Conservation (phyloP, 176 grass and related monocot genomes). For the Musa troglodytarum region DNA sequence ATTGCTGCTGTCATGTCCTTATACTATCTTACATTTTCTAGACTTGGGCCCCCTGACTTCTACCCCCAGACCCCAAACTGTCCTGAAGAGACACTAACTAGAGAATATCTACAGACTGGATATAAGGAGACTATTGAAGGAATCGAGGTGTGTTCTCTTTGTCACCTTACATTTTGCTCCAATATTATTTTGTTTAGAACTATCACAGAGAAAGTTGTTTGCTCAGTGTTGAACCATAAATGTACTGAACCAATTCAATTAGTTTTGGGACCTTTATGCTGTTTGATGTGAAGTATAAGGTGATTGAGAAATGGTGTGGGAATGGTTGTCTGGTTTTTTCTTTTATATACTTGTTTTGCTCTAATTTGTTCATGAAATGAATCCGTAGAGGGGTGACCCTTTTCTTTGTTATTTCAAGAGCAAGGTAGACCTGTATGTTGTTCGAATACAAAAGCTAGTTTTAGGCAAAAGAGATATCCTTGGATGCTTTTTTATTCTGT, state of each 20-base stretch:
- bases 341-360: too few relatives aligned
- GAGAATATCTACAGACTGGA: conserved; percentile 83
- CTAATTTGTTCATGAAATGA: background rate
- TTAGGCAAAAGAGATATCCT: too few relatives aligned
- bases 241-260: background rate
- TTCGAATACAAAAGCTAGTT: too few relatives aligned
- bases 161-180: background rate
- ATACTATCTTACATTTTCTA: conserved; percentile 27
- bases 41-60: conserved; percentile 94
- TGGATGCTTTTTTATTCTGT: too few relatives aligned
- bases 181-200: background rate
- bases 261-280: too few relatives aligned
- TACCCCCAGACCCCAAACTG: conserved; percentile 85
- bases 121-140: conserved; percentile 98
- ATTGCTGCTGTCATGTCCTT: conserved; percentile 8
- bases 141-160: conserved; percentile 69
- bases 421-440: too few relatives aligned
- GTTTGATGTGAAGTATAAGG: too few relatives aligned
- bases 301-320: too few relatives aligned
- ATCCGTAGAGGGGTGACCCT: background rate
- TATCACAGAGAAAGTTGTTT: background rate
- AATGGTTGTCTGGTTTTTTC: too few relatives aligned
- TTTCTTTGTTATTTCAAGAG: background rate
- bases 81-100: conserved; percentile 95
- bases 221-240: background rate